Evolutionary conservation across 2,329 filamentous ascomycete species (phyloP), one percentile per base, ranked within the genome.

Genomic region (Arthrinium puccinioides): DNA sequence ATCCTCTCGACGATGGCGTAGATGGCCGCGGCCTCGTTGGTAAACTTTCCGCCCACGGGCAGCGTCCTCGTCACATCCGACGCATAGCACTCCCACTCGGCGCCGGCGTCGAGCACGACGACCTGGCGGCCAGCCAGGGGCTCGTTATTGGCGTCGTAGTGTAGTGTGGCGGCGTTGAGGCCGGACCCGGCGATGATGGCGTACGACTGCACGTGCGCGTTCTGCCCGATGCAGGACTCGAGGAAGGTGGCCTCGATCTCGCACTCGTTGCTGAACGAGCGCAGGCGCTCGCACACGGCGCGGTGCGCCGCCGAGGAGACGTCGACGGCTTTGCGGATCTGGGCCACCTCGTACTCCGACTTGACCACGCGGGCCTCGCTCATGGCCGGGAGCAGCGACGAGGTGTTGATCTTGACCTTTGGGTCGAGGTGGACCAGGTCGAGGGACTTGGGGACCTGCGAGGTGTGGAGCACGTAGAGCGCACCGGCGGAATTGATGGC

Each of bases 31-130:
- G 37, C 64, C 64, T 42, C 42, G 21, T 14, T 13, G 5, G 36
- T 39, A 36, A 42, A 42, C 44, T 11, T 42, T 6, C 85, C 84
- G 11, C 72, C 74, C 16, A 96, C 63, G 5, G 90, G 90, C 47
- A 96, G 79, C 0, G 89, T 92, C 25, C 90, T 78, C 0, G 92
- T 97, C 20, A 97, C 79, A 59, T 97, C 90, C 40, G 84, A 85
- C 21, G 87, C 87, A 57, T 98, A 97, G 49, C 84, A 82, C 33
- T 79, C 65, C 62, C 80, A 94, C 60, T 97, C 90, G 47, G 81
- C 84, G 3, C 87, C 89, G 2, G 90, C 89, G 56, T 98, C 90
- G 5, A 98, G 68, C 15, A 94, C 80, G 21, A 97, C 66, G 21
- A 89, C 71, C 52, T 89, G 78, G 40, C 81, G 74, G 19, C 81